Base-by-base conservation (phyloP, 306 rosid genomes). In the Vachellia pachyceras region DNA sequence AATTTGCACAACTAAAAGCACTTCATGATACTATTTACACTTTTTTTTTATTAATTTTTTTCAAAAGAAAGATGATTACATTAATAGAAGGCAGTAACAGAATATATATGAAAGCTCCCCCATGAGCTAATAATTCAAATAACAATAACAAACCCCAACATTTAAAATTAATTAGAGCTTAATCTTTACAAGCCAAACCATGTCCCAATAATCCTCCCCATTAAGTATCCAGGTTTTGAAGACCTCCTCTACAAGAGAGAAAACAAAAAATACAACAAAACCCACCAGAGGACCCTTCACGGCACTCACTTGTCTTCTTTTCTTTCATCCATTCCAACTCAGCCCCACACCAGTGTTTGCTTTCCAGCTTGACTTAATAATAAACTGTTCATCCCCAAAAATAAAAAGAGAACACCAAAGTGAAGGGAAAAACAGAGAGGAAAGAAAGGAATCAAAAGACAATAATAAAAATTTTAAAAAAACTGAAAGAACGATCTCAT, bases 321-420 rank as follows among this genome's bases (percentile, higher is more conserved):
- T 12, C 29, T 83, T 88, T 79, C 75, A 77, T 85, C 70, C 85
- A 83, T 87, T 85, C 90, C 87, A 75, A 83, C 80, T 74, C 86
- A 87, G n/a, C 22, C 86, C 92, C 86, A 91, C 86, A 91, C 90
- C 23, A 77, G 42, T 65, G 80, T 80, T 46, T 77, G 80, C 85
- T 90, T 82, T 70, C 83, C 82, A 67, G 77, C 73, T 72, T 17
- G 25, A 76, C 76, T 77, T 69, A 73, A 69, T 64, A 76, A 73
- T 68, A 60, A 63, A 66, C 54, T 70, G 75, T 46, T 45, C 55
- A 70, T 25, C 33, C 37, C 23, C 1, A 1, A 35, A 79, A 36
- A 29, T 29, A 29, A 46, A 71, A 52, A 72, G 76, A 73, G n/a
- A 47, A 35, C 35, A 41, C 73, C 73, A 40, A 68, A 20, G 36